Percentiles rank a stretch among this genome's conserved stretches.
Evolutionary conservation across 768 basidiomycete genomes (phyloP).

Genomic region (Mycena vulgaris): DNA sequence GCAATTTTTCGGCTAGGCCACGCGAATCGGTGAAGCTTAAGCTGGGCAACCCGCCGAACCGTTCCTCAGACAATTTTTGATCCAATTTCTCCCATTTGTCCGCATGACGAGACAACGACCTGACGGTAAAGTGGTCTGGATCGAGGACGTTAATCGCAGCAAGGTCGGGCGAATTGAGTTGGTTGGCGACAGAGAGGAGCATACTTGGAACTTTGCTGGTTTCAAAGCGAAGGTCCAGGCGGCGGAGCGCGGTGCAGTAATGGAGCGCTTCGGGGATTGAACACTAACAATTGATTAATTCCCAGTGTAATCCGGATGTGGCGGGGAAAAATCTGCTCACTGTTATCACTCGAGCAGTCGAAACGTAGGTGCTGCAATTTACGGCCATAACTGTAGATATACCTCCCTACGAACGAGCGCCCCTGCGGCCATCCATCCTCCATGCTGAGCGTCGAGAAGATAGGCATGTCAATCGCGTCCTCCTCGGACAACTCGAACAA

Average conservation of each 20-base stretch:
- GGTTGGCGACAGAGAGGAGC: neutral
- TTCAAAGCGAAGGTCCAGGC: neutral
- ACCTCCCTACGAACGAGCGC: conserved; percentile 2
- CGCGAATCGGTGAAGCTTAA: neutral
- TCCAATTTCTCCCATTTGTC: conserved; percentile 9
- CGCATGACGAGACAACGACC: neutral
- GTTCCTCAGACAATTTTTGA: neutral
- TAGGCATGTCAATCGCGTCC: neutral
- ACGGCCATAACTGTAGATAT: neutral
- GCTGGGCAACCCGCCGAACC: neutral
- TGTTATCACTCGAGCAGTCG: conserved; percentile 12
- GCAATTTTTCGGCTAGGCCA: neutral
- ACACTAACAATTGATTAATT: neutral
- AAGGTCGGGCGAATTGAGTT: neutral
- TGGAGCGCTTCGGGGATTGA: neutral
- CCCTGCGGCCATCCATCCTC: conserved; percentile 16
- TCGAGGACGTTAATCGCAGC: conserved; percentile 3
- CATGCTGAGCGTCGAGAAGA: conserved; percentile 7
- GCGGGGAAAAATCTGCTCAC: neutral
- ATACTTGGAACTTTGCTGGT: neutral
- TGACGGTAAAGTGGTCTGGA: neutral
- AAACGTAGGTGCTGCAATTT: neutral
- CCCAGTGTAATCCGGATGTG: too few relatives aligned
- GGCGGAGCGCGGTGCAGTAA: conserved; percentile 1
- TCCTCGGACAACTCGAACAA: neutral